phyloP scores from a whole-genome alignment of 2,329 filamentous ascomycete genomes.

The Diaporthe aspalathi region DNA sequence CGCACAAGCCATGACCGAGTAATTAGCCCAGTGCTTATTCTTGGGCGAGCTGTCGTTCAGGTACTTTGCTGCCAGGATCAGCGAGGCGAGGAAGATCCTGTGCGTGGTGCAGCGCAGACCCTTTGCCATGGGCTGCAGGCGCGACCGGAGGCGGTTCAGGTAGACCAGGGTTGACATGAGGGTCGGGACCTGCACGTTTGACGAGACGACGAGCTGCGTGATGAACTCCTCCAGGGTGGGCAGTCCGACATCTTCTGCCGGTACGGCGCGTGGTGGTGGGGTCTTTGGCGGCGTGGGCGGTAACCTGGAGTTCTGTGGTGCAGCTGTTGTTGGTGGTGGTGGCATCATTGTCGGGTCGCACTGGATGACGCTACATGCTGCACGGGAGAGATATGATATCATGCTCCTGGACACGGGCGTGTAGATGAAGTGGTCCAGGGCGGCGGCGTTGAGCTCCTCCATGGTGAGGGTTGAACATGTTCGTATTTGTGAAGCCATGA shows the following conservation, averaged over 20 bases:
- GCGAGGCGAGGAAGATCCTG: slow-evolving; percentile 92
- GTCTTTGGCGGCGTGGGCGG: slow-evolving; percentile 64
- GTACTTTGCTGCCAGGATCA: slow-evolving; percentile 93
- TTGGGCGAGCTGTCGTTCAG: slow-evolving; percentile 98
- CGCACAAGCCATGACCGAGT: slow-evolving; percentile 80
- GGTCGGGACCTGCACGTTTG: slow-evolving; percentile 96
- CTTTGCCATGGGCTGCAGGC: slow-evolving; percentile 93
- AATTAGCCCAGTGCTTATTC: slow-evolving; percentile 99
- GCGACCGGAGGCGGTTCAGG: slow-evolving; percentile 83
- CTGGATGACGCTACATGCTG: slow-evolving; percentile 81
- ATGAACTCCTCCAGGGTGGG: slow-evolving; percentile 93
- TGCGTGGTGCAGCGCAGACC: slow-evolving; percentile 97
- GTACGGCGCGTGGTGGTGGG: slow-evolving; percentile 57
- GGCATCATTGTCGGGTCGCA: slow-evolving; percentile 75
- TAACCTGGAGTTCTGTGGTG: slow-evolving; percentile 50
- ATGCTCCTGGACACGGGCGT: slow-evolving; percentile 79
- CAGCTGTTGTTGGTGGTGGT: slow-evolving; percentile 48
- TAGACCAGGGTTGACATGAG: slow-evolving; percentile 98
- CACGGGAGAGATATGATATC: slow-evolving; percentile 80
- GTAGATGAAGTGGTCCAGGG: slow-evolving; percentile 84
- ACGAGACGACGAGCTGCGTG: slow-evolving; percentile 87
- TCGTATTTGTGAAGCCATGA: slow-evolving; percentile 58
- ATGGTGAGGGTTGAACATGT: slow-evolving; percentile 53
- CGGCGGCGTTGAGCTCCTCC: slow-evolving; percentile 75
- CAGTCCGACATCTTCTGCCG: slow-evolving; percentile 65